A percentile compares a stretch with the other conserved stretches of the same genome.
phyloP scores from a whole-genome alignment of 2,329 filamentous ascomycete species.

The Colletotrichum melonis region DNA sequence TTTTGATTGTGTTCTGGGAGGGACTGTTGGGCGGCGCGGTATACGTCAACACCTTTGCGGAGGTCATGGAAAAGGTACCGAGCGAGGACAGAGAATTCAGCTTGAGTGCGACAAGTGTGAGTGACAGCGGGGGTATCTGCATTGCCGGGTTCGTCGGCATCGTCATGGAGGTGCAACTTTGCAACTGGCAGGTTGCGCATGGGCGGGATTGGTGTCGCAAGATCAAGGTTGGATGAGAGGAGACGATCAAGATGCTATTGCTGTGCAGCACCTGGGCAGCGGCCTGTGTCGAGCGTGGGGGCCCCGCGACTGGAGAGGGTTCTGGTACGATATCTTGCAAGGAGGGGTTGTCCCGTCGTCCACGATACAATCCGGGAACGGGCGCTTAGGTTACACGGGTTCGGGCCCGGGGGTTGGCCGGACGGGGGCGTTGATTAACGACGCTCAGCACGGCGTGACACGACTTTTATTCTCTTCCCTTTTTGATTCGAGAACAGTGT shows the following conservation, averaged over 20 bases:
- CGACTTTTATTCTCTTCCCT: background rate
- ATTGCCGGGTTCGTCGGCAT: slow-evolving; percentile 88
- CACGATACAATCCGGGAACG: background rate
- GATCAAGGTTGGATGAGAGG: slow-evolving; percentile 54
- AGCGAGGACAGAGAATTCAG: slow-evolving; percentile 89
- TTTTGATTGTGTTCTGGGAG: slow-evolving; percentile 91
- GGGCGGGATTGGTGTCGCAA: slow-evolving; percentile 80
- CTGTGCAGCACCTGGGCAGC: background rate
- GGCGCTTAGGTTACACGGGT: background rate
- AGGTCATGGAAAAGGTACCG: slow-evolving; percentile 87
- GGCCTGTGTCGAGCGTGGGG: background rate
- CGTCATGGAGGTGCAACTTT: slow-evolving; percentile 83
- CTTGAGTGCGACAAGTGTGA: slow-evolving; percentile 88
- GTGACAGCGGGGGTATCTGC: slow-evolving; percentile 91
- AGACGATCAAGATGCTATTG: background rate
- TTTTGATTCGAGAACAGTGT: no score
- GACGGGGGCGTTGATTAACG: background rate
- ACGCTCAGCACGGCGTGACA: background rate
- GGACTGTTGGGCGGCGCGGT: slow-evolving; percentile 90
- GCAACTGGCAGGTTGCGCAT: slow-evolving; percentile 84
- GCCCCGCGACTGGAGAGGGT: background rate
- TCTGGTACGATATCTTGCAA: background rate
- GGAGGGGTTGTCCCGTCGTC: background rate
- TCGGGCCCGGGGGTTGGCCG: background rate
- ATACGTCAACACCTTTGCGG: slow-evolving; percentile 95